These are phyloP conservation scores for Monosporascus sp. DNA, from an alignment of 2,329 filamentous ascomycete genomes.

Conservation along the genomic window DNA sequence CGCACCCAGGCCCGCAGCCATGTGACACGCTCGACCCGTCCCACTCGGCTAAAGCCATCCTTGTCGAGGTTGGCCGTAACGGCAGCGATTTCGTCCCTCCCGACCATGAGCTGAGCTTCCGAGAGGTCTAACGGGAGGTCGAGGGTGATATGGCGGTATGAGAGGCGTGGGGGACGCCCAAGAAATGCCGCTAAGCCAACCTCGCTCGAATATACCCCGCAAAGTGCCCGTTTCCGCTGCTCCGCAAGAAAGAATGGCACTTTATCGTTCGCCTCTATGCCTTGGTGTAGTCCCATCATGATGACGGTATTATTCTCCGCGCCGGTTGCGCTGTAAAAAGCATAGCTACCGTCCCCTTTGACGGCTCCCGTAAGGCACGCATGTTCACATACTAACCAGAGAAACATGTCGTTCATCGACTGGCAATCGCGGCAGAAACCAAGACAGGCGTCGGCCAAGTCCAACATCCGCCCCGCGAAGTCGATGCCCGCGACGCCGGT, in stretches of 20 bases:
- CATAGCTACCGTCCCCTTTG: slow-evolving; percentile 24
- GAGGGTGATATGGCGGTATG: slow-evolving; percentile 27
- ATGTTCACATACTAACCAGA: slow-evolving; percentile 26
- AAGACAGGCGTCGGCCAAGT: slow-evolving; percentile 23
- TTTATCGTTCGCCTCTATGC: slow-evolving; percentile 19
- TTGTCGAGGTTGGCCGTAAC: slow-evolving; percentile 21
- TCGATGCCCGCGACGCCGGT: slow-evolving; percentile 19
- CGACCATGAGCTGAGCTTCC: slow-evolving; percentile 19
- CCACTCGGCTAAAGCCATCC: slow-evolving; percentile 20
- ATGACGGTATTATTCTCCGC: slow-evolving; percentile 24
- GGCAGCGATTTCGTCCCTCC: slow-evolving; percentile 19
- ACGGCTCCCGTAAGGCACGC: slow-evolving; percentile 13
- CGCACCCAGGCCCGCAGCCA: slow-evolving; percentile 20
- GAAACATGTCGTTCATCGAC: slow-evolving; percentile 24
- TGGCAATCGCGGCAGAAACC: slow-evolving; percentile 19
- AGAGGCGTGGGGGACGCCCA: slow-evolving; percentile 28
- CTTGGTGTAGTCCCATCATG: slow-evolving; percentile 27
- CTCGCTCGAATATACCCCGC: slow-evolving; percentile 22
- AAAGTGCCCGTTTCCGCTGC: slow-evolving; percentile 20
- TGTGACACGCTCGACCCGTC: slow-evolving; percentile 17
- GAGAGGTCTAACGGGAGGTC: slow-evolving; percentile 23
- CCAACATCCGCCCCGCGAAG: slow-evolving; percentile 23
- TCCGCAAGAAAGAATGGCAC: slow-evolving; percentile 28
- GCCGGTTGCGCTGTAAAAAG: slow-evolving; percentile 23
- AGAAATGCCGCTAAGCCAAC: slow-evolving; percentile 25